Evolutionary conservation across 2,329 filamentous ascomycete genomes (phyloP).

Genomic region (Byssoonygena ceratinophila): DNA sequence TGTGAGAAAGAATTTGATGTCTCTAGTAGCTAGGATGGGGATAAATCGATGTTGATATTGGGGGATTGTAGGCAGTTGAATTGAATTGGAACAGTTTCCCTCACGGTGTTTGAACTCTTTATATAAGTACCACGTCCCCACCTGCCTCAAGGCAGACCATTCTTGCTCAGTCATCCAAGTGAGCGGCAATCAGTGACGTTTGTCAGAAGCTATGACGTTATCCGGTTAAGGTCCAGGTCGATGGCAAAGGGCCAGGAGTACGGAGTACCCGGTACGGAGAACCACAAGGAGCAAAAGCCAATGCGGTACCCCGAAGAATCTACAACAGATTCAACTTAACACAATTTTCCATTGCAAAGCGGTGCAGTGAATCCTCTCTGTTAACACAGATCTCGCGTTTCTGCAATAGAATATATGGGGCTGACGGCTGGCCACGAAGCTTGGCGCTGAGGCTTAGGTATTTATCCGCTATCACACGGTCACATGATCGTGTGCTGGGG

Average conservation of each 20-base stretch:
- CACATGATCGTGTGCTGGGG: too few species aligned
- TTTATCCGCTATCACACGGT: too few species aligned
- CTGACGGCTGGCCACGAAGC: too few species aligned
- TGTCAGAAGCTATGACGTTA: not conserved
- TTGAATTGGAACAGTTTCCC: not conserved
- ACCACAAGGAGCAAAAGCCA: too few species aligned
- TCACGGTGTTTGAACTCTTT: not conserved
- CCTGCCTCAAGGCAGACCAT: not conserved
- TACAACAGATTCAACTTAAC: too few species aligned
- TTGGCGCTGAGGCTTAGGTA: too few species aligned
- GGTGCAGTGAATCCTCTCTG: too few species aligned
- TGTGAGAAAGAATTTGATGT: constrained; percentile 5
- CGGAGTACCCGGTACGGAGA: too few species aligned
- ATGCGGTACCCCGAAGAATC: too few species aligned
- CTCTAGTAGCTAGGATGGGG: not conserved
- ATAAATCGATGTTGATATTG: not conserved
- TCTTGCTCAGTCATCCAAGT: not conserved
- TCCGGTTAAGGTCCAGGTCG: not conserved
- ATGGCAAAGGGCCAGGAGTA: not conserved
- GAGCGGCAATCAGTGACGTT: not conserved
- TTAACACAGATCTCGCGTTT: too few species aligned
- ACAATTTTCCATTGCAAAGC: too few species aligned
- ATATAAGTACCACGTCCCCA: not conserved
- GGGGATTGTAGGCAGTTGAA: not conserved
- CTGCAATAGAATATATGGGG: too few species aligned